Conservation (phyloP, 1,284 basidiomycete genomes). For the Irpex lacteus region DNA sequence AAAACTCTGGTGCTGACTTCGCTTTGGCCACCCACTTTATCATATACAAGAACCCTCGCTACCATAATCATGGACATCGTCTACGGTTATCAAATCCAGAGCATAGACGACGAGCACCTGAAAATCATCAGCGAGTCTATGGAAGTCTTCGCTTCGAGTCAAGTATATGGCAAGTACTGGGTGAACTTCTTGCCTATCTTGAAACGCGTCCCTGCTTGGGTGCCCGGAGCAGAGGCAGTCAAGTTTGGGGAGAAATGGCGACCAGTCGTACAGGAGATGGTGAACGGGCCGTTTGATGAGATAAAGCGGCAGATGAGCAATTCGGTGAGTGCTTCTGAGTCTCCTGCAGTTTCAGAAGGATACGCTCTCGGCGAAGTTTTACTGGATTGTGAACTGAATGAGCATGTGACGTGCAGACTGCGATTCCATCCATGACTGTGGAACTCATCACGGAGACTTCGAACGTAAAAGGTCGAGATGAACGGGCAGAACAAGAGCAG, state of each 20-base stretch:
- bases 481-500: background rate
- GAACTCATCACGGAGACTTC: background rate
- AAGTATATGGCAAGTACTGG: background rate
- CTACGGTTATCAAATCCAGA: conserved; percentile 27
- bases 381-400: conserved; percentile 4
- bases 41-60: conserved; percentile 8
- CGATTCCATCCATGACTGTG: background rate
- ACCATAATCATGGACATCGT: conserved; percentile 28
- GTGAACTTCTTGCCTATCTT: conserved; percentile 7
- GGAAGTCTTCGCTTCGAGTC: background rate
- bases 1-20: background rate
- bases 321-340: no score
- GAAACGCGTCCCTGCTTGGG: conserved; percentile 26
- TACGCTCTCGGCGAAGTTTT: no score
- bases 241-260: conserved; percentile 18
- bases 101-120: background rate
- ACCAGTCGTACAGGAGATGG: conserved; percentile 19
- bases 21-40: background rate
- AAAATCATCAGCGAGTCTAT: background rate
- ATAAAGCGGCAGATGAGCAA: conserved; percentile 14
- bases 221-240: conserved; percentile 28
- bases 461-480: background rate
- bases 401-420: conserved; percentile 11
- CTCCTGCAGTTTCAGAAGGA: no score
- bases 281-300: conserved; percentile 21